Evolutionary conservation across 495 filamentous ascomycete genomes (phyloP).

Genomic region (Aspergillus sparsus): DNA sequence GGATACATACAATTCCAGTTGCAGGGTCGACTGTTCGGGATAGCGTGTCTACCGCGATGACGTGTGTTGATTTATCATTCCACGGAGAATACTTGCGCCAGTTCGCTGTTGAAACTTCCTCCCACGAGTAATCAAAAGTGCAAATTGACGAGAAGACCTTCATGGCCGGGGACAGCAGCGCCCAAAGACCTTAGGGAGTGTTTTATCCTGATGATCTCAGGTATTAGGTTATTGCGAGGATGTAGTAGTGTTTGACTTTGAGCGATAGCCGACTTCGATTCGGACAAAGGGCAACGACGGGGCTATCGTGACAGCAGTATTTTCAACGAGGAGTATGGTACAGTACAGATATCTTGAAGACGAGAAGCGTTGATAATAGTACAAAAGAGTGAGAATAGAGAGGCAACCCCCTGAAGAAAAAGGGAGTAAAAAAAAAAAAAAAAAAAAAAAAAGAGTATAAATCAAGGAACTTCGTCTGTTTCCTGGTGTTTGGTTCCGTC

Average conservation of each 20-base stretch:
- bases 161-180: conserved; percentile 53
- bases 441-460: conserved; percentile 8
- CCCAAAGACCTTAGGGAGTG: not conserved
- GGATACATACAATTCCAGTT: conserved; percentile 74
- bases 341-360: too few relatives aligned
- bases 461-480: conserved; percentile 2
- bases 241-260: too few relatives aligned
- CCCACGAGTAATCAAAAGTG: conserved; percentile 96
- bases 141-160: conserved; percentile 88
- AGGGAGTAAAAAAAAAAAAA: not conserved
- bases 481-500: conserved; percentile 1
- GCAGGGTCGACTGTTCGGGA: conserved; percentile 73
- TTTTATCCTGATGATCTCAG: not conserved
- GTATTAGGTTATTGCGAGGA: not conserved
- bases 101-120: conserved; percentile 98
- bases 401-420: not conserved
- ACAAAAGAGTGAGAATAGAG: too few relatives aligned
- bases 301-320: too few relatives aligned
- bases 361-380: too few relatives aligned
- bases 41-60: conserved; percentile 91
- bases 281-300: too few relatives aligned
- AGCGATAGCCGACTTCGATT: too few relatives aligned
- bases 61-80: conserved; percentile 94
- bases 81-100: conserved; percentile 98
- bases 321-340: too few relatives aligned